Evolutionary conservation across 495 filamentous ascomycete genomes (phyloP).

Genomic region (Rostrohypoxylon terebratum): DNA sequence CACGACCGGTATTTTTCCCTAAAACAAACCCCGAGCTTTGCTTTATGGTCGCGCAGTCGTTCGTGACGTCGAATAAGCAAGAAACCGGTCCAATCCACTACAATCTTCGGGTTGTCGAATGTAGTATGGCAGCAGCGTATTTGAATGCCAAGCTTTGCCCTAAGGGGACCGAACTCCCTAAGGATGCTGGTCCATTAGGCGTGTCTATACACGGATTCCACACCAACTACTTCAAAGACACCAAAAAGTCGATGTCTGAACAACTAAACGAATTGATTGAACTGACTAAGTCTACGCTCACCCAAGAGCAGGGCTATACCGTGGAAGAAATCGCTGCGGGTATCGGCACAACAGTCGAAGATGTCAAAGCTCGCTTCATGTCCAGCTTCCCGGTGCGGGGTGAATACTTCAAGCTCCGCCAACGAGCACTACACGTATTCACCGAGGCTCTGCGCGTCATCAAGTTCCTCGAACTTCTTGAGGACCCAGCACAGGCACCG

Average conservation of each 20-base stretch:
- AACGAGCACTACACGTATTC: constrained; percentile 91
- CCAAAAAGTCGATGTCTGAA: constrained; percentile 64
- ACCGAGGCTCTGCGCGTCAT: constrained; percentile 88
- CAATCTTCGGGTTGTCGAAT: constrained; percentile 96
- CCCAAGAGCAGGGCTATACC: constrained; percentile 85
- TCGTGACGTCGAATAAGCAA: constrained; percentile 93
- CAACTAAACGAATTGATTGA: constrained; percentile 78
- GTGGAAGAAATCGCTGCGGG: constrained; percentile 84
- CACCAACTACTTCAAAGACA: constrained; percentile 74
- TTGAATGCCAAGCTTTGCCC: constrained; percentile 64
- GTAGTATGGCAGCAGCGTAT: constrained; percentile 84
- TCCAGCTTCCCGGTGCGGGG: constrained; percentile 88
- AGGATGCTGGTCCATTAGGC: constrained; percentile 85
- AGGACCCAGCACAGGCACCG: constrained; percentile 51
- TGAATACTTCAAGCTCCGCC: constrained; percentile 85
- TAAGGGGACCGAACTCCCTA: constrained; percentile 72
- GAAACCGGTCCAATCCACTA: constrained; percentile 92
- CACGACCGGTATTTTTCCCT: constrained; percentile 84
- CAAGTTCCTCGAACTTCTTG: constrained; percentile 80
- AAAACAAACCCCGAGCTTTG: constrained; percentile 82
- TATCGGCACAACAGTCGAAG: constrained; percentile 73
- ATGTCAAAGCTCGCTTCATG: constrained; percentile 79
- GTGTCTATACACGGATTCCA: constrained; percentile 89
- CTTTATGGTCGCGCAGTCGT: constrained; percentile 94
- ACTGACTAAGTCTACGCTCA: constrained; percentile 71